Base-by-base conservation (phyloP, 1,284 basidiomycete genomes). In the Lignosus rhinocerotis region DNA sequence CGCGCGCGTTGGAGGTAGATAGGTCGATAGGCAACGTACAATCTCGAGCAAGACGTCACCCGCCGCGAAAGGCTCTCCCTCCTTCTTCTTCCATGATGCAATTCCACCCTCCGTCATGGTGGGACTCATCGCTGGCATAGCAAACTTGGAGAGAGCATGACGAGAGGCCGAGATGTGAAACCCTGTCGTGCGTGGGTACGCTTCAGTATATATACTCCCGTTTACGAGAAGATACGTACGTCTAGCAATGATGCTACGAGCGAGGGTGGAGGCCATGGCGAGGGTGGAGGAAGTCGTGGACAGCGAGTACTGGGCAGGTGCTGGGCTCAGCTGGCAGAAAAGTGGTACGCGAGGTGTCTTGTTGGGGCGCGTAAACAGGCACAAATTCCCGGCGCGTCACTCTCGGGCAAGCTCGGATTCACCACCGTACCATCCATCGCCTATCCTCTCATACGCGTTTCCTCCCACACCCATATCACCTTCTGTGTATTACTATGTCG, bases 101-200 rank as follows among this genome's bases (percentile, higher is more conserved):
- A 99, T 97, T 66, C 96, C 97, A 67, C 97, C 97, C 80, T 98
- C 96, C 11, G 94, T 96, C 96, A 99, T 99, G 62, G 96, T 99
- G 51, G 96, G 96, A 66, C 94, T 97, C 97, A 99, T 99, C 69
- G 95, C 96, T 59, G 96, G 96, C 96, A 99, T 98, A 67, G 89
- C 82, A 80, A 99, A 97, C 75, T 90, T 93, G 66, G 88, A 81
- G 65, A 98, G 85, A 48, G 90, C 95, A 77, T 84, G 79, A 66
- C 88, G 79, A 62, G 86, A 83, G 59, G 88, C 83, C 50, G 95
- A 94, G 67, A 84, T 81, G 79, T 94, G 93, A 60, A 97, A 78
- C 69, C 87, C 94, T 96, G 71, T 49, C 53, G 49, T 49, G 59
- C 43, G 50, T 44, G 59, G 21, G 5, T 56, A 45, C 41, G 44